Conservation (phyloP, 768 basidiomycete species). For the Austroboletus festivus region DNA sequence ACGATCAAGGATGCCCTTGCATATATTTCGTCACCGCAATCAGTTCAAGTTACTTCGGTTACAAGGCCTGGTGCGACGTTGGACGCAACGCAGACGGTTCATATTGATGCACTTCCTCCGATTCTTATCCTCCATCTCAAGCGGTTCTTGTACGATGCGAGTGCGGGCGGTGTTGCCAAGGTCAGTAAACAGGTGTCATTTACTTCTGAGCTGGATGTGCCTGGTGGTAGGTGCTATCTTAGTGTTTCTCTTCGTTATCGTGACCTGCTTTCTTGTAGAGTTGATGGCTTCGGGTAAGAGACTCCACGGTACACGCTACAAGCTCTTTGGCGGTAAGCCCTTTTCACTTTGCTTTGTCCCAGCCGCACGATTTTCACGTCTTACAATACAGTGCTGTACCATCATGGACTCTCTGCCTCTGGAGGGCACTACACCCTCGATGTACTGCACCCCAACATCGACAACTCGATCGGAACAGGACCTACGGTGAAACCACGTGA, state of each 20-base stretch:
- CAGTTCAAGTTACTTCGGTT: constrained; percentile 66
- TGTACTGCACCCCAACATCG: constrained; percentile 72
- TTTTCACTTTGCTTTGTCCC: too few relatives aligned
- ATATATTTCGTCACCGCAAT: constrained; percentile 74
- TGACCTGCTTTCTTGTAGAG: constrained; percentile 36
- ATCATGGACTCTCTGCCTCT: constrained; percentile 86
- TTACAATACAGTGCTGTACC: constrained; percentile 69
- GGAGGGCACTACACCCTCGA: constrained; percentile 96
- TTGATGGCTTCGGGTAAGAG: constrained; percentile 54
- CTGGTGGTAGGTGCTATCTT: constrained; percentile 44
- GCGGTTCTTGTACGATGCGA: constrained; percentile 82
- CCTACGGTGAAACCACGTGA: constrained; percentile 40
- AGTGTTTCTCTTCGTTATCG: fast-evolving
- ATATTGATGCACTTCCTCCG: constrained; percentile 80
- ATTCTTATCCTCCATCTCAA: constrained; percentile 88
- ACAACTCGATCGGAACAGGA: constrained; percentile 30
- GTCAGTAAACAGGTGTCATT: constrained; percentile 79
- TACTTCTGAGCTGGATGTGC: constrained; percentile 73
- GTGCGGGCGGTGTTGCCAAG: constrained; percentile 77
- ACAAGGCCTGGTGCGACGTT: constrained; percentile 54
- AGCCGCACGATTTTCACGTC: neutral
- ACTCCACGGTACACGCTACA: constrained; percentile 57
- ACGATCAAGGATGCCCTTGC: constrained; percentile 82
- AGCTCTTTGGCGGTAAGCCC: constrained; percentile 75
- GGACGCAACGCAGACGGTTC: constrained; percentile 70